Conservation (phyloP, 441 rosid genomes). For the Erodium chrysanthum region DNA sequence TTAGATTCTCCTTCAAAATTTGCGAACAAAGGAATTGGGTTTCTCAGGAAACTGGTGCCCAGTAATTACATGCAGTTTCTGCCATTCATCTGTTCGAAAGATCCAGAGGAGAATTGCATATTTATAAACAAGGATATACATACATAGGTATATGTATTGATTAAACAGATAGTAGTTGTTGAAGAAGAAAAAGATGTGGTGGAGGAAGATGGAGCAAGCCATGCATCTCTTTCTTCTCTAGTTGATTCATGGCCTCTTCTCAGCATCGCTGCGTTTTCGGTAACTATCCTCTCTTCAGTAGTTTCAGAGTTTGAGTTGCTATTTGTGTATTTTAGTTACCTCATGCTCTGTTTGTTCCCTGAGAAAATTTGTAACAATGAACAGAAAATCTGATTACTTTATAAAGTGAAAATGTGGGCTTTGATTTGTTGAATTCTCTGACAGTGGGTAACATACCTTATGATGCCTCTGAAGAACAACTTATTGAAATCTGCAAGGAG, state of each 20-base stretch:
- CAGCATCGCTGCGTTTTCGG: conserved; percentile 98
- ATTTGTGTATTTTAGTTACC: background rate
- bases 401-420: background rate
- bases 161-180: too few species aligned
- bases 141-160: too few species aligned
- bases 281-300: conserved; percentile 20
- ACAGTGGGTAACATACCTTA: conserved; percentile 96
- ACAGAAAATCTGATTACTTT: background rate
- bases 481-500: conserved; percentile 83
- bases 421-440: background rate
- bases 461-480: conserved; percentile 94
- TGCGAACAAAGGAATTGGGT: background rate
- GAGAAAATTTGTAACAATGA: background rate
- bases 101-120: background rate
- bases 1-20: too few species aligned
- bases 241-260: conserved; percentile 61
- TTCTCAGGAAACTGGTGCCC: background rate
- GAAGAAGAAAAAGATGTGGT: conserved; percentile 9
- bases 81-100: background rate
- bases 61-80: background rate
- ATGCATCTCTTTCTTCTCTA: conserved; percentile 51
- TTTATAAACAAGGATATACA: background rate
- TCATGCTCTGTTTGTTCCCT: conserved; percentile 3
- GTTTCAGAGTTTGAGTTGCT: background rate
- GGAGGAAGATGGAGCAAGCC: conserved; percentile 41